Conservation (phyloP, 345 rosid genomes). For the Noccaea caerulescens region DNA sequence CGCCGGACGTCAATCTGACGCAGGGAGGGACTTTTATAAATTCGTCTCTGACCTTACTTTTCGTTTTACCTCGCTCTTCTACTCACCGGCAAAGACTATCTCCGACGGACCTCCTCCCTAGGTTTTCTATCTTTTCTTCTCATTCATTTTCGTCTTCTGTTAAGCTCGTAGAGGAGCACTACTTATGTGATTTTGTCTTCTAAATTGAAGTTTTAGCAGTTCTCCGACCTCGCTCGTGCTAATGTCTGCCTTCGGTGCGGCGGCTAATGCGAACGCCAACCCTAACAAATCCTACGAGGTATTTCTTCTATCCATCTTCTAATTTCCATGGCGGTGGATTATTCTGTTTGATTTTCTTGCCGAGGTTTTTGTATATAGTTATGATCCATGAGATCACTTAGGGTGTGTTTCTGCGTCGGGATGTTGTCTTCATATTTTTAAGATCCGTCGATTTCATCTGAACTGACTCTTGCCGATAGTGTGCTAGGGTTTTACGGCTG, state of each 20-base stretch:
- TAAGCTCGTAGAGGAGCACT: constrained; percentile 6
- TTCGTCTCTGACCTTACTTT: neutral
- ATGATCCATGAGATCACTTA: neutral
- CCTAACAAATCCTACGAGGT: constrained; percentile 91
- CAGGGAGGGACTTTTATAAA: constrained; percentile 17
- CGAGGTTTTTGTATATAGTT: constrained; percentile 13
- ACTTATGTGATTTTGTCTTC: constrained; percentile 10
- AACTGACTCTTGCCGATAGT: constrained; percentile 3
- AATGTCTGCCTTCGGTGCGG: constrained; percentile 69
- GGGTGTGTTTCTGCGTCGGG: neutral
- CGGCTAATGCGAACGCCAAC: constrained; percentile 55
- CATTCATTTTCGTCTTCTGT: constrained; percentile 4
- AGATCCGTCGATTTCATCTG: constrained; percentile 5
- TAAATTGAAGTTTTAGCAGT: neutral
- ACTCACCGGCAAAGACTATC: constrained; percentile 18
- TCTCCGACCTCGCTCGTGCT: constrained; percentile 11
- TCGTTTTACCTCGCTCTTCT: constrained; percentile 33
- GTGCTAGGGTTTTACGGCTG: constrained; percentile 25
- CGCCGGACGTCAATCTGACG: constrained; percentile 39
- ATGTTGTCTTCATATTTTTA: neutral
- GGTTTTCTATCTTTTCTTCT: constrained; percentile 14
- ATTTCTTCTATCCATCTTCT: neutral
- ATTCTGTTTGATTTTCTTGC: neutral
- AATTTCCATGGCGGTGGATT: neutral
- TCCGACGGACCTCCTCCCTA: constrained; percentile 22